phyloP scores from a whole-genome alignment of 306 rosid genomes.

The Prosopis cineraria region DNA sequence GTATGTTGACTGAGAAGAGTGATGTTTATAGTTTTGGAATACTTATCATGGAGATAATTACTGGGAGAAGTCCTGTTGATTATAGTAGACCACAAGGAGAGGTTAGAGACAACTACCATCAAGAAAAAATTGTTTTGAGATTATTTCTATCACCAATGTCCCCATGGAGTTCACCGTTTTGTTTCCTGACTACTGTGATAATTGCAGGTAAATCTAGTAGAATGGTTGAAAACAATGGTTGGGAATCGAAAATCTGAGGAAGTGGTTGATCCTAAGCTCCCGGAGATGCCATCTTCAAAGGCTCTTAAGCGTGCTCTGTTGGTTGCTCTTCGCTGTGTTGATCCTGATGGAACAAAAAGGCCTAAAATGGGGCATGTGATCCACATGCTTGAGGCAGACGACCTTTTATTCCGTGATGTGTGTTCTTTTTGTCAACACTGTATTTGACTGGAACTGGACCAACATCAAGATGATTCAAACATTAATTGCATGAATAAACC shows the following conservation, averaged over 20 bases:
- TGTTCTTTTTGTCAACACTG: constrained; percentile 19
- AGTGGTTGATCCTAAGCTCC: constrained; percentile 86
- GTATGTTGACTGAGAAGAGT: constrained; percentile 97
- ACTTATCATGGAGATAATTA: constrained; percentile 89
- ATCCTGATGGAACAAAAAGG: constrained; percentile 92
- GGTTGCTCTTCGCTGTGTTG: constrained; percentile 95
- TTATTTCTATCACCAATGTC: not conserved
- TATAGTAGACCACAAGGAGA: constrained; percentile 85
- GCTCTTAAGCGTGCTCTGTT: constrained; percentile 83
- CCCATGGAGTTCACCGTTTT: constrained; percentile 1
- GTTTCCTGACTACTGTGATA: constrained; percentile 28
- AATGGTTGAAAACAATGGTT: constrained; percentile 92
- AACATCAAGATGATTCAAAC: constrained; percentile 17
- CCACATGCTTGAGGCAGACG: constrained; percentile 99
- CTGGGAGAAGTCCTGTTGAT: constrained; percentile 94
- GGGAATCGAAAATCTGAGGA: constrained; percentile 84
- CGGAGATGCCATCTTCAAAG: constrained; percentile 84
- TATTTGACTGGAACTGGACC: not conserved
- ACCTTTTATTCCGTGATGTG: constrained; percentile 74
- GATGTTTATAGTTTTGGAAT: constrained; percentile 95
- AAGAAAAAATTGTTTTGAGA: constrained; percentile 1
- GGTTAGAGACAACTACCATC: constrained; percentile 52
- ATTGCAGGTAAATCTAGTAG: constrained; percentile 82
- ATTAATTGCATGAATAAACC: not conserved
- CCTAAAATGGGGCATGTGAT: constrained; percentile 97